Percentiles rank a stretch among this genome's conserved stretches.
These are phyloP conservation scores for Paramecium primaurelia DNA, from an alignment of 73 alveolate genomes.

Conservation along the genomic window DNA sequence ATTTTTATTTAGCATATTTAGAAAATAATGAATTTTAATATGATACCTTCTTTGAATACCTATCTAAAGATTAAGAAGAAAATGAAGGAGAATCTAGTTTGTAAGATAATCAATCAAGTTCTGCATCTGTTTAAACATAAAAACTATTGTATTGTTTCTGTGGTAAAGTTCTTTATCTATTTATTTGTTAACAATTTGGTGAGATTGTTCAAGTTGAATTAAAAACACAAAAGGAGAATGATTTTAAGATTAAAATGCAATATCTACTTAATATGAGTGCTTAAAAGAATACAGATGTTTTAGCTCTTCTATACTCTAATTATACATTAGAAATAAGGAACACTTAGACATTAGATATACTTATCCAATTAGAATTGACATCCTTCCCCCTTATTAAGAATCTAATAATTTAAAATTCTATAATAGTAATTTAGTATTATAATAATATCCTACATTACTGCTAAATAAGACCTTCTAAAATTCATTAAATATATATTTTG, in stretches of 20 bases:
- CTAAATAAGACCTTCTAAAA: background rate
- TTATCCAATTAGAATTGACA: background rate
- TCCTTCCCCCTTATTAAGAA: background rate
- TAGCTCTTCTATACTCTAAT: background rate
- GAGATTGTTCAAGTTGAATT: background rate
- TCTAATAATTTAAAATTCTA: background rate
- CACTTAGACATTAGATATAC: background rate
- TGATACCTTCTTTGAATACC: background rate
- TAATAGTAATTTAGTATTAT: background rate
- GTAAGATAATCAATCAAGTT: background rate
- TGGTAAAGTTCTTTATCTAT: background rate
- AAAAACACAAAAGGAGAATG: background rate
- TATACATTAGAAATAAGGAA: background rate
- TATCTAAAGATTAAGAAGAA: background rate
- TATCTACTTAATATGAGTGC: background rate
- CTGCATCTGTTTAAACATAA: background rate
- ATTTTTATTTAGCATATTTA: background rate
- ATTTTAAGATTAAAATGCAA: background rate
- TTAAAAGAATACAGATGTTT: background rate
- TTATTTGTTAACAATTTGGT: background rate
- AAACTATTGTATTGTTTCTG: background rate
- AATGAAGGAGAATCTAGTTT: background rate
- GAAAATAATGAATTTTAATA: background rate
- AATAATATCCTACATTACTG: background rate
- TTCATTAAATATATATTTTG: background rate